Percentiles rank a stretch among this genome's conserved stretches.
Evolutionary conservation across 2,329 filamentous ascomycete genomes (phyloP).

Genomic region (Fusarium liriodendri): DNA sequence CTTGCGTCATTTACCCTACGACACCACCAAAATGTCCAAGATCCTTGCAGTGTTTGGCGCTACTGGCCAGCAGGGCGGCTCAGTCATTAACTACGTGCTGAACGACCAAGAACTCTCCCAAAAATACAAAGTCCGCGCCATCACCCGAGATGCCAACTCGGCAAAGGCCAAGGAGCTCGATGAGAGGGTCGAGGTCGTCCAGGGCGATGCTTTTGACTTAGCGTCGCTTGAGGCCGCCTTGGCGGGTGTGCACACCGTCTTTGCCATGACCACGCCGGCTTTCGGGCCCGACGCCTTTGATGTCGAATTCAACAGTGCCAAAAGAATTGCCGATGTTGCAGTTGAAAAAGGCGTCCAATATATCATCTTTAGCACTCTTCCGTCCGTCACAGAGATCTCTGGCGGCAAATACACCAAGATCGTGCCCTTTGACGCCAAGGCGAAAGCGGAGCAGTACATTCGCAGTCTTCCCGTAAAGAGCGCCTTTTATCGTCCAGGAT

Average conservation of each 20-base stretch:
- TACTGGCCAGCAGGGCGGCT: constrained; percentile 64
- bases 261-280: constrained; percentile 58
- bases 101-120: constrained; percentile 56
- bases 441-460: constrained; percentile 63
- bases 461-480: constrained; percentile 56
- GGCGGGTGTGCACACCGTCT: constrained; percentile 58
- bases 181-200: constrained; percentile 48
- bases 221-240: constrained; percentile 55
- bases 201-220: constrained; percentile 55
- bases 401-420: constrained; percentile 49
- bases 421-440: constrained; percentile 64
- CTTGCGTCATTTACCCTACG: not conserved
- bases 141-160: constrained; percentile 59
- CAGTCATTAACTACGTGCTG: constrained; percentile 58
- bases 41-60: constrained; percentile 61
- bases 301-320: constrained; percentile 53
- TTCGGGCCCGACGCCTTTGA: constrained; percentile 50
- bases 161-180: constrained; percentile 46
- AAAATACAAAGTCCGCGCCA: constrained; percentile 60
- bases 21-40: constrained; percentile 43
- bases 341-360: constrained; percentile 52
- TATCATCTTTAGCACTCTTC: constrained; percentile 55
- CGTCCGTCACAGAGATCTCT: constrained; percentile 48
- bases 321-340: constrained; percentile 52
- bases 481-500: constrained; percentile 55